phyloP scores from a whole-genome alignment of 345 rosid genomes.

The Brassica rapa region DNA sequence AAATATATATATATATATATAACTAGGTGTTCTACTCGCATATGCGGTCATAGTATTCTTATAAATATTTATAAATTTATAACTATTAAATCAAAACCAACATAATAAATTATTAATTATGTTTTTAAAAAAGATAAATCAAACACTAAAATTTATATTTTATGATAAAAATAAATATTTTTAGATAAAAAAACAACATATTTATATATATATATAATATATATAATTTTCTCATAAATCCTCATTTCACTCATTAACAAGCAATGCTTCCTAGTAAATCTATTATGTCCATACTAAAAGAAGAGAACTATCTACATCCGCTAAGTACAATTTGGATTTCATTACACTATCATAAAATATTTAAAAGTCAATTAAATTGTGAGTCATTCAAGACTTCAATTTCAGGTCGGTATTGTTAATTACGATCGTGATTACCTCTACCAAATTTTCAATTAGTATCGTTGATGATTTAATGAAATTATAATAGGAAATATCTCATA shows the following conservation, averaged over 20 bases:
- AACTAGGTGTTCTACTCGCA: too few species aligned
- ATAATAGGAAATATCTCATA: background rate
- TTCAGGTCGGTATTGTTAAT: background rate
- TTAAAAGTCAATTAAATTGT: background rate
- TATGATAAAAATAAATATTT: too few species aligned
- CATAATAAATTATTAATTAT: too few species aligned
- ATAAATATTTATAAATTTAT: too few species aligned
- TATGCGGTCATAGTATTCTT: too few species aligned
- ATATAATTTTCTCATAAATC: background rate
- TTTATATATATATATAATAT: too few species aligned
- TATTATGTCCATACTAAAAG: background rate
- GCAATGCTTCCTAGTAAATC: background rate
- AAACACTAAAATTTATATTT: too few species aligned
- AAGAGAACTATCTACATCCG: background rate
- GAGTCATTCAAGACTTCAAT: background rate
- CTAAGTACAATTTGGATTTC: too few species aligned
- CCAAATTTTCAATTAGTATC: background rate
- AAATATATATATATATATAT: background rate
- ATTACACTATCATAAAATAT: background rate
- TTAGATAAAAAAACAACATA: too few species aligned
- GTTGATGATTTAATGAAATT: background rate
- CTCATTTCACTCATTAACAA: background rate
- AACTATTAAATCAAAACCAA: too few species aligned
- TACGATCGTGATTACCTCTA: background rate
- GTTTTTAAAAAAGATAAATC: too few species aligned